Conservation (phyloP, 2,329 filamentous ascomycete species). For the Beauveria sp. region DNA sequence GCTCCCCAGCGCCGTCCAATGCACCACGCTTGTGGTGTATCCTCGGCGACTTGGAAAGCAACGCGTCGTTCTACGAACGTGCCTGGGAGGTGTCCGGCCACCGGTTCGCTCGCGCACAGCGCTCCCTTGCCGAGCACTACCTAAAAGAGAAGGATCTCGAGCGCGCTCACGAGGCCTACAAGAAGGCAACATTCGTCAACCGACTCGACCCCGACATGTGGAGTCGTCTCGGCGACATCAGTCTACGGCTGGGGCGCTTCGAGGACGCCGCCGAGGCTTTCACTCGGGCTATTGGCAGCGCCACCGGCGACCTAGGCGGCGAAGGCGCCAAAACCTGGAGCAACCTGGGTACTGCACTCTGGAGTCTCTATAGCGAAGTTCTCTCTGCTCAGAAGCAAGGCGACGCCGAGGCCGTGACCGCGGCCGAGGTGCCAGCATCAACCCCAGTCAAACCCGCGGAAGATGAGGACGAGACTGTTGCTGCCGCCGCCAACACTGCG, state of each 20-base stretch:
- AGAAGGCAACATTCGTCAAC: slow-evolving; percentile 68
- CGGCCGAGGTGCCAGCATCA: not conserved
- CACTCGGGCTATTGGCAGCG: slow-evolving; percentile 64
- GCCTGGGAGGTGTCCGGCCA: slow-evolving; percentile 80
- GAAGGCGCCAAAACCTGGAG: slow-evolving; percentile 90
- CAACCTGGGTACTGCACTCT: slow-evolving; percentile 80
- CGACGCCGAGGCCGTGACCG: slow-evolving; percentile 14
- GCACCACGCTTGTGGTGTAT: slow-evolving; percentile 89
- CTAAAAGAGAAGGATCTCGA: slow-evolving; percentile 57
- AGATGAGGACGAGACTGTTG: slow-evolving; percentile 13
- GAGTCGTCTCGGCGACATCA: slow-evolving; percentile 85
- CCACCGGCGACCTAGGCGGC: slow-evolving; percentile 59
- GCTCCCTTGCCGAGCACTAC: slow-evolving; percentile 74
- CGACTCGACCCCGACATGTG: slow-evolving; percentile 76
- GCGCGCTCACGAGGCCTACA: slow-evolving; percentile 70
- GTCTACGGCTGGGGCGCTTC: slow-evolving; percentile 69
- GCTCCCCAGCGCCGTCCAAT: slow-evolving; percentile 65
- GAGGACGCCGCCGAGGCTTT: slow-evolving; percentile 77
- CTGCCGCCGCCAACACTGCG: slow-evolving; percentile 21
- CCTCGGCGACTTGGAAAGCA: slow-evolving; percentile 76
- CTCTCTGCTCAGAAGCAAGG: slow-evolving; percentile 29
- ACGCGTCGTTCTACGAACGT: slow-evolving; percentile 67
- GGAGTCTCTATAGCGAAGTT: slow-evolving; percentile 56
- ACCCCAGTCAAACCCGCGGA: slow-evolving; percentile 13
- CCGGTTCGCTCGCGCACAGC: slow-evolving; percentile 79